Evolutionary conservation across 768 basidiomycete genomes (phyloP).

Genomic region (Tricholomella constricta): DNA sequence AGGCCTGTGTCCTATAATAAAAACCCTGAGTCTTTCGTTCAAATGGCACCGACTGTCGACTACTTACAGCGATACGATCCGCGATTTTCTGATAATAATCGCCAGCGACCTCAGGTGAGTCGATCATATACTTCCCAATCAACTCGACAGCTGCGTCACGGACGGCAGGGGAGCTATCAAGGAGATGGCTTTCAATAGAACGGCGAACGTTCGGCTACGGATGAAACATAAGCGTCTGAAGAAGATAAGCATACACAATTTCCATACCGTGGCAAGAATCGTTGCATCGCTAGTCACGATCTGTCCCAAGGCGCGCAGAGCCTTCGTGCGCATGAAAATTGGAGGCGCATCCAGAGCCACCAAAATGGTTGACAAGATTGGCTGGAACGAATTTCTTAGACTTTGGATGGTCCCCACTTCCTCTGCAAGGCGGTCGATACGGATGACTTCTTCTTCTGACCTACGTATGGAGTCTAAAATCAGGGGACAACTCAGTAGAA

Average conservation of each 20-base stretch:
- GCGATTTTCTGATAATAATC: constrained; percentile 90
- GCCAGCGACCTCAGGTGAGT: constrained; percentile 82
- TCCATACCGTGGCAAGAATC: constrained; percentile 70
- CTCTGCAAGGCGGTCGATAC: constrained; percentile 71
- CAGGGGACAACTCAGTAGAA: background rate
- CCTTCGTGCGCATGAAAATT: constrained; percentile 94
- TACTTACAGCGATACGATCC: constrained; percentile 83
- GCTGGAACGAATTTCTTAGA: constrained; percentile 79
- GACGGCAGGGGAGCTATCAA: constrained; percentile 91
- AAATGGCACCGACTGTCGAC: background rate
- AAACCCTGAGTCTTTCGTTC: constrained; percentile 3
- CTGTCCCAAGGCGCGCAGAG: constrained; percentile 84
- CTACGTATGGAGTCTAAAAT: constrained; percentile 33
- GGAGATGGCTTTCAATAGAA: constrained; percentile 86
- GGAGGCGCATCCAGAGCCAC: constrained; percentile 79
- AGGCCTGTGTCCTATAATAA: constrained; percentile 83
- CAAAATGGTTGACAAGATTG: constrained; percentile 79
- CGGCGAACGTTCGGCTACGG: constrained; percentile 73
- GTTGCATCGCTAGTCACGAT: constrained; percentile 88
- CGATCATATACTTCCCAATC: constrained; percentile 96
- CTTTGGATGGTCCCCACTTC: constrained; percentile 77
- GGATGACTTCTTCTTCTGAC: constrained; percentile 68
- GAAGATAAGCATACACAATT: background rate
- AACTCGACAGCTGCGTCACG: constrained; percentile 96
- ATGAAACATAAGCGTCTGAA: constrained; percentile 4